A percentile compares a stretch with the other conserved stretches of the same genome.
phyloP scores from a whole-genome alignment of 306 rosid species.

The Fagus crenata region DNA sequence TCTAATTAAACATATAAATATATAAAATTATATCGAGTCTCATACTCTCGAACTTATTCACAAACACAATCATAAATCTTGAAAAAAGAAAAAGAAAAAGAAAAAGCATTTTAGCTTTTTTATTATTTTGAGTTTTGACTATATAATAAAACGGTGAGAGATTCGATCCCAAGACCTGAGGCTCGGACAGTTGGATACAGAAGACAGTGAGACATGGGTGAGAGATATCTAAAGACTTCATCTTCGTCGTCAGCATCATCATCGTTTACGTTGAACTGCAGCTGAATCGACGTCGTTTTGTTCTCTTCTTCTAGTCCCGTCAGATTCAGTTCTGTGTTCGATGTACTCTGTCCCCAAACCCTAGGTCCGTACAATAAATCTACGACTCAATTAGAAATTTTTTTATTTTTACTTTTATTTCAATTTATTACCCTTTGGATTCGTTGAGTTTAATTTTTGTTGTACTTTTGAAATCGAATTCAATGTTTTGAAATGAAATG shows the following conservation, averaged over 20 bases:
- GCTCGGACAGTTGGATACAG: conserved; percentile 42
- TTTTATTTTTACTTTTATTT: not conserved
- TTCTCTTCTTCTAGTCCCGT: conserved; percentile 23
- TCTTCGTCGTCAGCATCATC: not conserved
- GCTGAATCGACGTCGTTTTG: conserved; percentile 45
- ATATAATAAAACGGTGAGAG: conserved; percentile 33
- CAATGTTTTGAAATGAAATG: not conserved
- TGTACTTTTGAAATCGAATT: conserved; percentile 26
- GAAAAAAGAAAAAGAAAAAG: no score
- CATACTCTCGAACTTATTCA: no score
- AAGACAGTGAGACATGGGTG: conserved; percentile 12
- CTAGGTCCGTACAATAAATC: conserved; percentile 43
- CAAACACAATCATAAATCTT: no score
- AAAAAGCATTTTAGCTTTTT: not conserved
- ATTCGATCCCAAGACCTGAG: conserved; percentile 53
- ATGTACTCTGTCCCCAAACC: conserved; percentile 39
- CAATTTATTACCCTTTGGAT: conserved; percentile 10
- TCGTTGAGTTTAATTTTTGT: conserved; percentile 8
- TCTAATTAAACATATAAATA: no score
- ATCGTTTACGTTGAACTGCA: conserved; percentile 32
- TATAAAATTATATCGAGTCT: no score
- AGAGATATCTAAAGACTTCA: conserved; percentile 15
- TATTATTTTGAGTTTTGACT: not conserved
- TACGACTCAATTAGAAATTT: not conserved
- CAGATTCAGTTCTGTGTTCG: conserved; percentile 51